These are phyloP conservation scores for Sphenostylis stenocarpa DNA, from an alignment of 306 rosid species.

Conservation along the genomic window DNA sequence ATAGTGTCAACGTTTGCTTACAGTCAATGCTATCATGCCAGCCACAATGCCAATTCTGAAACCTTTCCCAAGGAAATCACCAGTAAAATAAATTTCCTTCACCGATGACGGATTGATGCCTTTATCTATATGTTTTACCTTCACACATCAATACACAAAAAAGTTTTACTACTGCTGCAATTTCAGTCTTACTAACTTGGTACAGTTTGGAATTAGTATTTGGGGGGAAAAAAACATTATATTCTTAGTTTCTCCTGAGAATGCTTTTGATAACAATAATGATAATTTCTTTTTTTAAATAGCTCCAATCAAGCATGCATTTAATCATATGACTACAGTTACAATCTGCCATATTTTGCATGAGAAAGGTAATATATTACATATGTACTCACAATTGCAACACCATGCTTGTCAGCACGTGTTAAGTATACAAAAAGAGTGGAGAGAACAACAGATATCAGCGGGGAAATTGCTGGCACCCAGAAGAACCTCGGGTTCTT, in stretches of 20 bases:
- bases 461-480: conserved; percentile 95
- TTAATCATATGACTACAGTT: neutral
- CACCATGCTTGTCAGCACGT: conserved; percentile 82
- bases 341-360: neutral
- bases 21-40: conserved; percentile 89
- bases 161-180: conserved; percentile 15
- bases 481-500: conserved; percentile 72
- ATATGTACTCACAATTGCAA: conserved; percentile 72
- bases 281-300: neutral
- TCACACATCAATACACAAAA: conserved; percentile 34
- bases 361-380: neutral
- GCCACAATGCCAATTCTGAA: conserved; percentile 82
- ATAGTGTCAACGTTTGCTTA: conserved; percentile 43
- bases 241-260: neutral
- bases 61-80: conserved; percentile 74
- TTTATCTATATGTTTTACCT: conserved; percentile 78
- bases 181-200: neutral
- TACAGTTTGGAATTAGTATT: neutral
- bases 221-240: neutral
- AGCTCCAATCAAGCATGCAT: neutral
- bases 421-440: conserved; percentile 77
- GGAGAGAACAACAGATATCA: conserved; percentile 82
- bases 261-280: neutral
- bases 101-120: conserved; percentile 90
- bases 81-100: conserved; percentile 67